Percentiles rank a stretch among this genome's conserved stretches.
Conservation (phyloP, 768 basidiomycete genomes). For the Mycena vulgaris region DNA sequence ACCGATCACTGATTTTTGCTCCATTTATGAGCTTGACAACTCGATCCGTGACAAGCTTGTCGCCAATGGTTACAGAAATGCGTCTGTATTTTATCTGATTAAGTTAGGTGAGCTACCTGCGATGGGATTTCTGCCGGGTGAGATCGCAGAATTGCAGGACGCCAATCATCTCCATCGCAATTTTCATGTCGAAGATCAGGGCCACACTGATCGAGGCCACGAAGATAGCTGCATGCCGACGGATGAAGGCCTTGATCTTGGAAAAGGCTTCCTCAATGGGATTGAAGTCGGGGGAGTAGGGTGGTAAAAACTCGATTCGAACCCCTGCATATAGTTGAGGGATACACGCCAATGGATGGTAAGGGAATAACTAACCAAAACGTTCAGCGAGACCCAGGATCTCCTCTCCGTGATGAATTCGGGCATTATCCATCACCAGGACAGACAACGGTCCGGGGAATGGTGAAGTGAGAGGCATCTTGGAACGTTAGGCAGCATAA, state of each 20-base stretch:
- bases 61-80: not conserved
- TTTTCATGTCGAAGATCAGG: conserved; percentile 22
- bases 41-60: not conserved
- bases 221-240: conserved; percentile 21
- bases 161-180: conserved; percentile 30
- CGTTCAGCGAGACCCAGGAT: conserved; percentile 45
- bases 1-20: not conserved
- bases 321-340: conserved; percentile 28
- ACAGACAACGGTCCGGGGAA: conserved; percentile 41
- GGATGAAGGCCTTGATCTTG: conserved; percentile 45
- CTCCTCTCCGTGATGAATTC: conserved; percentile 48
- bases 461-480: conserved; percentile 44
- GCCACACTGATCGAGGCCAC: not conserved
- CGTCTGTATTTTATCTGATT: not conserved
- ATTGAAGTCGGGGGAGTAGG: conserved; percentile 52
- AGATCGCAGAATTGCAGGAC: conserved; percentile 22
- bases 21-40: not conserved
- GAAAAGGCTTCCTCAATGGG: conserved; percentile 54
- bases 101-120: not conserved
- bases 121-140: conserved; percentile 4
- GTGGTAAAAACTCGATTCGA: conserved; percentile 44
- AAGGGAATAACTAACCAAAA: conserved; percentile 27
- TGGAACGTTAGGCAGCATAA: not conserved
- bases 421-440: conserved; percentile 53
- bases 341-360: not conserved